Percentiles rank a stretch among this genome's conserved stretches.
phyloP scores from a whole-genome alignment of 148 eudicot genomes.

The Vaccinium macrocarpon region DNA sequence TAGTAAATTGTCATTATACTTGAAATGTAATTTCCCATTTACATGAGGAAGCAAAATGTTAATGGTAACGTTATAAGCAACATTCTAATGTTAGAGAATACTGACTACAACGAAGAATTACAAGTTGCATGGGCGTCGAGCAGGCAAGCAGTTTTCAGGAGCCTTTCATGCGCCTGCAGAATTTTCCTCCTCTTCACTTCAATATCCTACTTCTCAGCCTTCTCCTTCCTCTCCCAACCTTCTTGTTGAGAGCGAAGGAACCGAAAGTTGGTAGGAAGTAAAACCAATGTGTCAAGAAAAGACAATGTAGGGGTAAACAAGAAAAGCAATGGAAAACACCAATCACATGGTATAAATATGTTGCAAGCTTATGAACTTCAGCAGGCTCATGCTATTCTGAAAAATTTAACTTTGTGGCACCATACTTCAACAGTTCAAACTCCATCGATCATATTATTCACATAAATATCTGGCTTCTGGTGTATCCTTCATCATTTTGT shows the following conservation, averaged over 20 bases:
- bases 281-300: neutral
- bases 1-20: neutral
- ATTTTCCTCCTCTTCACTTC: neutral
- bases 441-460: neutral
- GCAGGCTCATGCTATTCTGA: neutral
- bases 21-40: neutral
- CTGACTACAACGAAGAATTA: neutral
- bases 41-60: neutral
- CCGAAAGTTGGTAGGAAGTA: neutral
- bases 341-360: neutral
- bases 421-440: neutral
- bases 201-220: neutral
- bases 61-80: neutral
- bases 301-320: neutral
- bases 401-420: neutral
- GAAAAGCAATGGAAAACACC: neutral
- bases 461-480: neutral
- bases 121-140: neutral
- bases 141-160: neutral
- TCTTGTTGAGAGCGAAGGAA: neutral
- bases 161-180: constrained; percentile 2
- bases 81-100: neutral
- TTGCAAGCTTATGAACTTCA: neutral
- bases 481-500: neutral
- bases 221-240: neutral